Evolutionary conservation across 495 filamentous ascomycete genomes (phyloP), one percentile per base, ranked within the genome.

Genomic region (Amniculicola lignicola): DNA sequence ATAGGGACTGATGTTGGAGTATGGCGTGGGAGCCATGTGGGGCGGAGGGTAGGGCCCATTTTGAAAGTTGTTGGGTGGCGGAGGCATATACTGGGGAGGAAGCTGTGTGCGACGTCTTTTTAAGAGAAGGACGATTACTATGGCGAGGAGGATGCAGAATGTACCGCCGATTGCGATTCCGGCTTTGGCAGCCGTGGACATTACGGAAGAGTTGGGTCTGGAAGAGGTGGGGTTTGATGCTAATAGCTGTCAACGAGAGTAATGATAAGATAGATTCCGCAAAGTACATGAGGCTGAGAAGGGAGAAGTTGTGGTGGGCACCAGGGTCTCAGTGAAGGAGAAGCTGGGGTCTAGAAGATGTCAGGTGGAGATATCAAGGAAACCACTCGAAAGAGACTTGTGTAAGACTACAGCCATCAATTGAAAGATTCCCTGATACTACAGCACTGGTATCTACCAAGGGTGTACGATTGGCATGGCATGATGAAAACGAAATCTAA

Each of bases 1-100:
- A 15, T 31, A 57, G 5, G 54, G 54, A 1, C 44, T 36, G 44
- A 12, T 57, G 18, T 24, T 24, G 2, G 33, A 42, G 37, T 49
- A 57, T n/a, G 54, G 54, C 4, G 54, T 50, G 19, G 54, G 43
- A n/a, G 36, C 54, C 54, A 57, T 49, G 25, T 18, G 35, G 1
- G 35, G 28, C 4, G 27, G 29, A n/a, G 43, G 36, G 18, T 23
- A 5, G 15, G 36, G 14, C 29, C 24, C n/a, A 11, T 22, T 10
- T 2, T 46, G 19, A 3, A 33, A 33, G 29, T 33, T 33, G n/a
- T 33, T 33, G 7, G 43, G 22, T 2, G 43, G 33, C 3, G 54
- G 54, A 6, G 43, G 54, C 9, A 36, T 43, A 16, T 41, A 50
- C 36, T 41, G 42, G 11, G 7, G 11, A n/a, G 45, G 46, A 5